phyloP scores from a whole-genome alignment of 129 eudicot species.

The Dittrichia graveolens region DNA sequence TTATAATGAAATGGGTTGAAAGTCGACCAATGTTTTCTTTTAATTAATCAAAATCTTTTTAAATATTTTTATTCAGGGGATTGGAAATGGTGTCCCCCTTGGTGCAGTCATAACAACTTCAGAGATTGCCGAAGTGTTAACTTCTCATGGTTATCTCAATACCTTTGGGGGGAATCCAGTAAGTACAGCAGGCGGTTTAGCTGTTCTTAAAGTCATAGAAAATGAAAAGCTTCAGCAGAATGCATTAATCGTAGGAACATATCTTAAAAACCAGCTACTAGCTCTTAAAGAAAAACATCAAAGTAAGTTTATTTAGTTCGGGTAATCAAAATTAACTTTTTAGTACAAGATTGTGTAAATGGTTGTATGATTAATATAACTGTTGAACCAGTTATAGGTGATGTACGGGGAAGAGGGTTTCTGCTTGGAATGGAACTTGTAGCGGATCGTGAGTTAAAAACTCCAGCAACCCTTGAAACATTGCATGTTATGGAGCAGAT shows the following conservation, averaged over 20 bases:
- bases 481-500: conserved; percentile 58
- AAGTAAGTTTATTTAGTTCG: conserved; percentile 40
- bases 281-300: conserved; percentile 61
- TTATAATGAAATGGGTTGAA: no score
- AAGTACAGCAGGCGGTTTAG: conserved; percentile 71
- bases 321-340: background rate
- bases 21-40: no score
- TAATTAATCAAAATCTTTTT: no score
- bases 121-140: conserved; percentile 62
- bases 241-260: conserved; percentile 52
- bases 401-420: conserved; percentile 74
- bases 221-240: conserved; percentile 70
- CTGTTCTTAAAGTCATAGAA: conserved; percentile 75
- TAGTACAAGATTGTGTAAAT: no score
- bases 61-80: conserved; percentile 46
- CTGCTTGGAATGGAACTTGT: conserved; percentile 73
- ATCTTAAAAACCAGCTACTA: conserved; percentile 54
- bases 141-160: conserved; percentile 50
- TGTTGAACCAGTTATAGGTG: conserved; percentile 58
- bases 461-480: conserved; percentile 66
- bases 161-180: conserved; percentile 88
- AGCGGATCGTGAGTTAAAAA: conserved; percentile 51
- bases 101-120: conserved; percentile 89
- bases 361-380: no score
- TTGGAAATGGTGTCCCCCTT: conserved; percentile 77